Evolutionary conservation across 2,329 filamentous ascomycete genomes (phyloP).

Genomic region (Huntiella bhutanensis): DNA sequence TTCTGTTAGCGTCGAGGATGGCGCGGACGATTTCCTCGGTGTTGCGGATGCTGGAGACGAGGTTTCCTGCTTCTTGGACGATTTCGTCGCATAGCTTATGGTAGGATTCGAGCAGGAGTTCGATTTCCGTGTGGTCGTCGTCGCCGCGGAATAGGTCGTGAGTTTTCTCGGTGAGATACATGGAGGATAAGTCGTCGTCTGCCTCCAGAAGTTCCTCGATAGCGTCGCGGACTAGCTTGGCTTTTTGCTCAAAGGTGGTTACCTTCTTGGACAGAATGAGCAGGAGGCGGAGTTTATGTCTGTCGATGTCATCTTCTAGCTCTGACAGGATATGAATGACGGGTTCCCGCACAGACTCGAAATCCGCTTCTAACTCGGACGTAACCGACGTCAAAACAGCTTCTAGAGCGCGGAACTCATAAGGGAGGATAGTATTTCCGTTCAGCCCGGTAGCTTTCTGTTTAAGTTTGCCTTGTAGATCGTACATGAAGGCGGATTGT

Average conservation of each 20-base stretch:
- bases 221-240: constrained; percentile 78
- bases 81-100: constrained; percentile 97
- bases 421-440: constrained; percentile 45
- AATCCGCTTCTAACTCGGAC: constrained; percentile 77
- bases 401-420: constrained; percentile 91
- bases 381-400: constrained; percentile 89
- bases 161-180: constrained; percentile 87
- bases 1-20: constrained; percentile 93
- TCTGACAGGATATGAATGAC: constrained; percentile 77
- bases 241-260: constrained; percentile 94
- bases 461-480: constrained; percentile 77
- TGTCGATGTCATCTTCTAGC: constrained; percentile 88
- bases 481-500: constrained; percentile 95
- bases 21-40: constrained; percentile 98
- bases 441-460: constrained; percentile 38
- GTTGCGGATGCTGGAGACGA: constrained; percentile 88
- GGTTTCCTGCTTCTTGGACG: constrained; percentile 79
- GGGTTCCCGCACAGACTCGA: constrained; percentile 80
- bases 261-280: constrained; percentile 90
- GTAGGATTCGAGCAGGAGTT: constrained; percentile 92
- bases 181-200: constrained; percentile 80
- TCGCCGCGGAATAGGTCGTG: constrained; percentile 53
- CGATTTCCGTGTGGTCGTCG: constrained; percentile 86
- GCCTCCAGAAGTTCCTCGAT: constrained; percentile 91
- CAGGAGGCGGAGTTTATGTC: constrained; percentile 77